Evolutionary conservation across 1,139 yeast genomes (phyloP), one percentile per base, ranked within the genome.

Genomic region (Pichia sp.): DNA sequence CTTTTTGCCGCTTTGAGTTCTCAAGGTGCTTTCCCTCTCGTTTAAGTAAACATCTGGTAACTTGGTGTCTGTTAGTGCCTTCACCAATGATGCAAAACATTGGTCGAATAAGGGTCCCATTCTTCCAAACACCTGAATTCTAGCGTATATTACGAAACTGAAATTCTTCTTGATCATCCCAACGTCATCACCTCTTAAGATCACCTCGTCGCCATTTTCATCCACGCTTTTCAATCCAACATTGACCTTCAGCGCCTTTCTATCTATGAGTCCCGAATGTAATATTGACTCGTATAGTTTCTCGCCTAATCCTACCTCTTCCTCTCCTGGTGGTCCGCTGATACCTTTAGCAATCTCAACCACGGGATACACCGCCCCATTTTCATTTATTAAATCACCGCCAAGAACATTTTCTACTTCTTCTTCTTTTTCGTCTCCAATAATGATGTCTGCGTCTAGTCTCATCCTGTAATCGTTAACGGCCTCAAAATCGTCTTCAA

Each of bases 241-340:
- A 12, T 71, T 66, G 3, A 82, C 76, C 44, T 67, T 68, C 30
- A 85, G 68, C 5, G 80, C 67, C 8, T 70, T 65, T 46, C 71
- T 69, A 3, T 79, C 73, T 30, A 87, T 67, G 19, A 84, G 57
- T 48, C 79, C 79, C 19, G 84, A 75, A 59, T 80, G 82, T 51
- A 79, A 68, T 16, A 85, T 64, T 3, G 75, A 69, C 60, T 87
- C 88, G 62, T 80, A 82, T 31, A 88, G 63, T 54, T 74, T 74
- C 66, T 88, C 96, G 3, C 95, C 81, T 34, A 87, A 64, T 30
- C 80, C 82, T 87, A 88, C 89, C 67, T 91, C 97, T 69, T 91
- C 97, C 59, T 85, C 90, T 1, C 95, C 83, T 22, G 97, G 97
- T 2, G 93, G 89, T 5, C 71, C 72, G 12, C 74, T 66, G 52